phyloP scores from a whole-genome alignment of 2,329 filamentous ascomycete species.

The Xylaria sp. region DNA sequence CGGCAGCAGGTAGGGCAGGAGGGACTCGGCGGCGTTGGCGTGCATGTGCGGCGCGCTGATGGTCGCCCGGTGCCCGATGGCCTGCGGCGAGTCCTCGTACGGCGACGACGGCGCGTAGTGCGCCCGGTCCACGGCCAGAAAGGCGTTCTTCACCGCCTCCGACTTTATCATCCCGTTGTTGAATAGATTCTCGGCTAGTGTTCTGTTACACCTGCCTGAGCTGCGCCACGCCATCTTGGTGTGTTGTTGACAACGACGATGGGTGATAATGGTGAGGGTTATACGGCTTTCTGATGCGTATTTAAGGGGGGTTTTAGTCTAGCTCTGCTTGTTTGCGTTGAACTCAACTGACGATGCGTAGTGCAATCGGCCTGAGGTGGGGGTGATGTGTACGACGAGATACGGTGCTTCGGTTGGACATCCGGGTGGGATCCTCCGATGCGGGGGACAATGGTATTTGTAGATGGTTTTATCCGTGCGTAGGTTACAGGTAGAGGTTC shows the following conservation, averaged over 20 bases:
- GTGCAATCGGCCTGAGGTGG: neutral
- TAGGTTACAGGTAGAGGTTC: neutral
- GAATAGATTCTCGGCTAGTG: constrained; percentile 82
- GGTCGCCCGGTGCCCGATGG: constrained; percentile 65
- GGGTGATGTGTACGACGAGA: neutral
- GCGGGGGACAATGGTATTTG: constrained; percentile 24
- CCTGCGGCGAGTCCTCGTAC: constrained; percentile 71
- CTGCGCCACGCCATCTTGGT: constrained; percentile 88
- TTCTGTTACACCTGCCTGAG: constrained; percentile 77
- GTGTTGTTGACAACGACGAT: neutral
- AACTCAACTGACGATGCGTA: neutral
- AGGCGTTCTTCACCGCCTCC: constrained; percentile 78
- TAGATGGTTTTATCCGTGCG: neutral
- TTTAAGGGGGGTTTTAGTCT: neutral
- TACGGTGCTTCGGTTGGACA: neutral
- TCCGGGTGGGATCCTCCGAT: constrained; percentile 12
- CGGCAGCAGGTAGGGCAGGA: constrained; percentile 58
- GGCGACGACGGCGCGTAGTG: constrained; percentile 79
- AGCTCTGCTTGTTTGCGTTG: neutral
- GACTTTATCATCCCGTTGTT: constrained; percentile 77
- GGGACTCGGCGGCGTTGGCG: constrained; percentile 62
- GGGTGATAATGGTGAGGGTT: neutral
- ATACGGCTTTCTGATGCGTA: neutral
- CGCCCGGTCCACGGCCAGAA: constrained; percentile 84
- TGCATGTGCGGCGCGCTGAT: constrained; percentile 72